A percentile compares a stretch with the other conserved stretches of the same genome.
Evolutionary conservation across 495 filamentous ascomycete species (phyloP).

Genomic region (Rusavskia elegans): DNA sequence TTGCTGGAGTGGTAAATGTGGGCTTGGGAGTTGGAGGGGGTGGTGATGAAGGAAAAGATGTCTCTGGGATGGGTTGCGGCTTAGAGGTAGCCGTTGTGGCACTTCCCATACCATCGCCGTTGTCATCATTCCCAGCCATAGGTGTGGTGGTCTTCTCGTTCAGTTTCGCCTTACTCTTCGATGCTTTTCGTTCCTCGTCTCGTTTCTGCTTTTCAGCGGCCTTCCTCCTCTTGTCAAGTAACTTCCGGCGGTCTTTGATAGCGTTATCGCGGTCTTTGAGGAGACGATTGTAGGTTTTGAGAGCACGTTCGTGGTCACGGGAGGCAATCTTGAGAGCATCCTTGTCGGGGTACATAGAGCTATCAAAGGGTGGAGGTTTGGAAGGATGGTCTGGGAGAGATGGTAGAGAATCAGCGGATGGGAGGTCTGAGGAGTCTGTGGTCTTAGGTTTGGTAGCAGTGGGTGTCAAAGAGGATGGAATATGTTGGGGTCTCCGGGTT

Average conservation of each 20-base stretch:
- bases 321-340: conserved; percentile 47
- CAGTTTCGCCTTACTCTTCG: conserved; percentile 22
- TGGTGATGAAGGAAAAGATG: background rate
- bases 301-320: conserved; percentile 37
- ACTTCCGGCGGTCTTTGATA: conserved; percentile 41
- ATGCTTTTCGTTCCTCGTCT: conserved; percentile 15
- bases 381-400: conserved; percentile 21
- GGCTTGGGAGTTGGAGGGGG: background rate
- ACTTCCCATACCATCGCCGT: background rate
- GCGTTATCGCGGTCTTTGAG: conserved; percentile 48
- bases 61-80: background rate
- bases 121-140: background rate
- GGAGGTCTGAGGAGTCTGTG: background rate
- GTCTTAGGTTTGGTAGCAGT: background rate
- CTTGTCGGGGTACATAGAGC: conserved; percentile 38
- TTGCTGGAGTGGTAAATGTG: background rate
- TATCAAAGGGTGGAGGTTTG: conserved; percentile 30
- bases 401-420: conserved; percentile 11
- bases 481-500: background rate
- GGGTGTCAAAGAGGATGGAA: background rate
- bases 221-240: conserved; percentile 38
- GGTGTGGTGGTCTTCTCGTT: conserved; percentile 8
- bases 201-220: conserved; percentile 31
- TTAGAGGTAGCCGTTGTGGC: background rate
- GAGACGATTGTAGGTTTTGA: conserved; percentile 43